Evolutionary conservation across 257 asterid species (phyloP).

Genomic region (Dorcoceras hygrometricum): DNA sequence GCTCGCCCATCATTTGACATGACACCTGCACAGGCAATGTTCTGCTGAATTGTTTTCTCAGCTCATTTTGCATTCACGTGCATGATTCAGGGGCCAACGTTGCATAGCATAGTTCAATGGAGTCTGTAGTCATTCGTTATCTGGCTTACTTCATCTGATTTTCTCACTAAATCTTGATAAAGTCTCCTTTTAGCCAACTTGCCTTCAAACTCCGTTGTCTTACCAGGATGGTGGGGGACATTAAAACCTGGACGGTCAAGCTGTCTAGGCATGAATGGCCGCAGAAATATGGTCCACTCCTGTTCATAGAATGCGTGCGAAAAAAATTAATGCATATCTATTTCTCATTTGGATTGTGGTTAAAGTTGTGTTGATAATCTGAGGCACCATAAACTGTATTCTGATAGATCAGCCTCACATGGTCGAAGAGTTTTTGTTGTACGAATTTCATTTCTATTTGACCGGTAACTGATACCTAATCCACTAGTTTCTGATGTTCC

Average conservation of each 20-base stretch:
- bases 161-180: constrained; percentile 11
- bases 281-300: constrained; percentile 16
- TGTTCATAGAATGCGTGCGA: constrained; percentile 15
- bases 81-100: constrained; percentile 15
- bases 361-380: constrained; percentile 9
- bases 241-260: constrained; percentile 4
- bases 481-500: constrained; percentile 28
- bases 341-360: constrained; percentile 24
- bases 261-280: constrained; percentile 11
- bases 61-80: constrained; percentile 7
- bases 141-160: not conserved
- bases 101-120: not conserved
- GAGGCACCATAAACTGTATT: constrained; percentile 14
- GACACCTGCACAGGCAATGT: constrained; percentile 78
- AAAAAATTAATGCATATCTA: constrained; percentile 19
- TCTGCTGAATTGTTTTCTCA: constrained; percentile 14
- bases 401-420: not conserved
- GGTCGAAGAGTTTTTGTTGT: constrained; percentile 15
- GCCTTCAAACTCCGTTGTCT: constrained; percentile 6
- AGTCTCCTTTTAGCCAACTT: not conserved
- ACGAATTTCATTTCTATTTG: constrained; percentile 7
- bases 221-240: not conserved
- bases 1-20: constrained; percentile 88
- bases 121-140: not conserved
- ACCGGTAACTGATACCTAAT: constrained; percentile 7